Base-by-base conservation (phyloP, 2,329 filamentous ascomycete species). In the Fusarium dimerum region DNA sequence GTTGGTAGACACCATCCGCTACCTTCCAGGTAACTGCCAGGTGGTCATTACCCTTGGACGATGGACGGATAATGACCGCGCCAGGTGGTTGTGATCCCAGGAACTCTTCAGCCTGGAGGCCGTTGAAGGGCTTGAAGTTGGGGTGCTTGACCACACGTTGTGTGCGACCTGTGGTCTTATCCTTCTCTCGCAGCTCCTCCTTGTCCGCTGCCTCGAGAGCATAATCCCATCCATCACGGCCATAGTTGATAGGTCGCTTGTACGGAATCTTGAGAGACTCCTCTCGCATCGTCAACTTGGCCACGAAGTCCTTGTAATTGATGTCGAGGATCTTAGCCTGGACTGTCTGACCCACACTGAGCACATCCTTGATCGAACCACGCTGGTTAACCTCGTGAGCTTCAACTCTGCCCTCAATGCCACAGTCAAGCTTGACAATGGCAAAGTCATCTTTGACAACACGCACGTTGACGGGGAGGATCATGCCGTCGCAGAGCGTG, bases 1-100 rank as follows among this genome's bases (percentile, higher is more conserved):
- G 94, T 73, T 99, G 92, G 71, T 92, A 99, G n/a, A 97, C 86
- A 54, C 89, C 88, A 69, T 97, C 92, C 2, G 91, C 88, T 13
- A 99, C 92, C 77, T 99, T 99, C 94, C 94, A 99, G 1, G 94
- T 99, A 43, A 99, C 86, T 8, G 93, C 92, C 50, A 99, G 79
- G 76, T 99, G 94, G 70, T 99, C 94, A 52, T 91, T 89, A 42
- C 94, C 94, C 71, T 96, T 96, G 29, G 92, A 96, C 1, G 92
- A 97, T 4, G 94, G 93, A 42, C 94, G 88, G 66, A 99, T 97
- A 55, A 99, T 91, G 50, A 95, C 88, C 70, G 97, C 94, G 45
- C 94, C 94, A 7, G 87, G 81, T 47, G 88, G 84, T 70, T 95
- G 90, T 13, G 89, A 90, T 40, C 92, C 92, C 32, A 99, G 82